Conservation (phyloP, 192 early-diverging fungal species). For the Backusella morwellensis region DNA sequence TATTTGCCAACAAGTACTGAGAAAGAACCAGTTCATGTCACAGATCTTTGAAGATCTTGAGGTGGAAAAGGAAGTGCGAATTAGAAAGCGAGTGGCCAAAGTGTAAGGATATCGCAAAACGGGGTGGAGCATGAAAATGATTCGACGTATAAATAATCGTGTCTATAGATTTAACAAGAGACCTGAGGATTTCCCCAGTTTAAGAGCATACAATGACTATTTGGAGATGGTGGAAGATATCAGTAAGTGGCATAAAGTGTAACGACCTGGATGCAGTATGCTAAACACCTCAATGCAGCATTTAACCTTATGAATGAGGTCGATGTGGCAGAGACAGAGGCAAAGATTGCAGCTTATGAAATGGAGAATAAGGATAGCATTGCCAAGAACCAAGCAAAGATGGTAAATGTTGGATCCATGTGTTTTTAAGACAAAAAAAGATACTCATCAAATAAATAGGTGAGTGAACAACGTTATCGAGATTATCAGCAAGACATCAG, state of each 20-base stretch:
- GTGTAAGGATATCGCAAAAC: slow-evolving; percentile 41
- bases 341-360: slow-evolving; percentile 71
- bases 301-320: slow-evolving; percentile 85
- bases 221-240: slow-evolving; percentile 88
- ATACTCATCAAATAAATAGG: slow-evolving; percentile 33
- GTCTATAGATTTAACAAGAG: slow-evolving; percentile 79
- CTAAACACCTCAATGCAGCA: slow-evolving; percentile 35
- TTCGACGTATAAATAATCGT: neutral
- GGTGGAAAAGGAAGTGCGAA: slow-evolving; percentile 92
- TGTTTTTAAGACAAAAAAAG: neutral
- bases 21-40: slow-evolving; percentile 81
- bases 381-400: slow-evolving; percentile 59
- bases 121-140: neutral
- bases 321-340: slow-evolving; percentile 81
- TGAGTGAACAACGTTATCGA: slow-evolving; percentile 55
- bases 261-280: too few species aligned
- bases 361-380: slow-evolving; percentile 81
- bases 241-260: slow-evolving; percentile 41
- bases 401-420: slow-evolving; percentile 37
- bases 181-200: slow-evolving; percentile 79
- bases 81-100: slow-evolving; percentile 70
- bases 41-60: slow-evolving; percentile 94
- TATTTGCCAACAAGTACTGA: slow-evolving; percentile 75
- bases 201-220: slow-evolving; percentile 86
- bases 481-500: slow-evolving; percentile 49